These are phyloP conservation scores for Poronia punctata DNA, from an alignment of 495 filamentous ascomycete species.

Conservation along the genomic window DNA sequence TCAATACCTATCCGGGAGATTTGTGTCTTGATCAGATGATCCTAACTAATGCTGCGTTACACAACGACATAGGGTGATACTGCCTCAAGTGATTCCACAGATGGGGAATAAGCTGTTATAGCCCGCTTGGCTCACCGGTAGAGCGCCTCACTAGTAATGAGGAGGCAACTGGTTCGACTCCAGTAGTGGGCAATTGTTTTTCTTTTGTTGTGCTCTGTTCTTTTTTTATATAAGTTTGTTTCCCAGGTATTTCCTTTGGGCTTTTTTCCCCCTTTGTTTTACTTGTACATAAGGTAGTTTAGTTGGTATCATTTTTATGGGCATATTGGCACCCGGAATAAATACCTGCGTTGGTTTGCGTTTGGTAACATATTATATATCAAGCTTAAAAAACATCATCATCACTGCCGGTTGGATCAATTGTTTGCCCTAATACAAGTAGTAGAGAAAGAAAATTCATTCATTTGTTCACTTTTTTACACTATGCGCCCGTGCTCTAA, in stretches of 20 bases:
- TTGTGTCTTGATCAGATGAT: no score
- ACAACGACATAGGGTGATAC: no score
- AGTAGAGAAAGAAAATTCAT: background rate
- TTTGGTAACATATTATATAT: no score
- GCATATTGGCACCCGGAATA: no score
- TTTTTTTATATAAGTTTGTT: background rate
- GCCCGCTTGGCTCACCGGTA: conserved; percentile 23
- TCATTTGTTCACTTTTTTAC: conserved; percentile 9
- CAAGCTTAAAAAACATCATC: no score
- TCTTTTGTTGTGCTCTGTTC: background rate
- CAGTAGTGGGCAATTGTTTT: conserved; percentile 18
- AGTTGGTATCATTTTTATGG: background rate
- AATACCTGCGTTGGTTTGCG: no score
- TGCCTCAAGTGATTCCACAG: no score
- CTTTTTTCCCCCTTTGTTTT: conserved; percentile 5
- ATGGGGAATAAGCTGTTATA: no score
- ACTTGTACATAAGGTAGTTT: background rate
- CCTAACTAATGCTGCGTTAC: no score
- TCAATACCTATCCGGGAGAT: no score
- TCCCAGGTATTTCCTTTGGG: conserved; percentile 2
- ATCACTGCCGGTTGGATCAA: no score
- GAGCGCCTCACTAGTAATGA: conserved; percentile 25
- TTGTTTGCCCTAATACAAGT: no score
- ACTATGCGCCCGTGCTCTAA: conserved; percentile 2
- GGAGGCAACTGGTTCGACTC: conserved; percentile 25